Evolutionary conservation across 208 protist species (phyloP).

Genomic region (Acanthamoeba polyphaga): DNA sequence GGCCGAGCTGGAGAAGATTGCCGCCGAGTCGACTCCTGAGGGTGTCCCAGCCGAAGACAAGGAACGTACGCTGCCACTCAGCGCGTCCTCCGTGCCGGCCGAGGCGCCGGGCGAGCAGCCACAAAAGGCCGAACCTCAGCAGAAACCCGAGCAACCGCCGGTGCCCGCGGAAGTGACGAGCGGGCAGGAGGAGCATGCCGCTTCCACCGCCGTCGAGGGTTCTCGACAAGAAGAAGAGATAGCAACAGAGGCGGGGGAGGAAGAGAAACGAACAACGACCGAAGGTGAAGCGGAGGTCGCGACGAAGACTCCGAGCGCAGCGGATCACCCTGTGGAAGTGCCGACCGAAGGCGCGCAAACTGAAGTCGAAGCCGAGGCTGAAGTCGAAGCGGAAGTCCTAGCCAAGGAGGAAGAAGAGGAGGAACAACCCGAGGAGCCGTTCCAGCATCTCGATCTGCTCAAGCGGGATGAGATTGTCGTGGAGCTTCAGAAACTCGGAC

Average conservation of each 20-base stretch:
- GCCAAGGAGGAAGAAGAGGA: not conserved
- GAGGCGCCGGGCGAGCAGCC: no score
- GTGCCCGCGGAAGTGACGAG: no score
- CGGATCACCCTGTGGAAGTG: no score
- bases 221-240: not conserved
- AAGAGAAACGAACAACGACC: not conserved
- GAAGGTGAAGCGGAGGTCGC: not conserved
- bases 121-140: no score
- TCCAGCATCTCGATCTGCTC: not conserved
- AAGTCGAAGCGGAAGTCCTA: not conserved
- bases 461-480: slow-evolving; percentile 48
- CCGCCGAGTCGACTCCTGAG: no score
- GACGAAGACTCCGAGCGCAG: no score
- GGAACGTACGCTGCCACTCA: no score
- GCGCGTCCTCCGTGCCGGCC: no score
- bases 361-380: not conserved
- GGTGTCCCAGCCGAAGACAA: no score
- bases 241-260: not conserved
- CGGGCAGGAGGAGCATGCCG: not conserved
- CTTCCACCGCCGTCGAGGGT: not conserved
- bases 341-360: no score
- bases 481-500: not conserved
- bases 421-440: not conserved
- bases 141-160: no score
- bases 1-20: not conserved